Percentiles rank a stretch among this genome's conserved stretches.
phyloP scores from a whole-genome alignment of 352 stramenopile species.

The Stramenopiles sp. region DNA sequence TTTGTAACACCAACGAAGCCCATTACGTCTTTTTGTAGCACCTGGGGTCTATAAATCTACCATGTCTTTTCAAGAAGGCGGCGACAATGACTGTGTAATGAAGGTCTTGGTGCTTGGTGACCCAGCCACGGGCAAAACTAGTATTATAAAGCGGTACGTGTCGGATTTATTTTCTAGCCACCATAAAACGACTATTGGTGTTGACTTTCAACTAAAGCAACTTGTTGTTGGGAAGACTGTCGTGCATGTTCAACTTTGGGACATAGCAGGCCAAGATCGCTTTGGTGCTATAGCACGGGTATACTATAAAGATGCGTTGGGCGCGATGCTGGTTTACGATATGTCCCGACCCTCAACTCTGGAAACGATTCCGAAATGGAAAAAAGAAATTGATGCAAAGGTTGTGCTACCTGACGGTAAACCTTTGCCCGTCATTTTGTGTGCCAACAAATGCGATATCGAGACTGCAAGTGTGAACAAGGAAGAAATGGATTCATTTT shows the following conservation, averaged over 20 bases:
- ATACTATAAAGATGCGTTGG: slow-evolving; percentile 76
- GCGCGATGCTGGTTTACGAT: slow-evolving; percentile 71
- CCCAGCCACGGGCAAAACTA: slow-evolving; percentile 67
- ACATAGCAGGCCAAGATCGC: slow-evolving; percentile 76
- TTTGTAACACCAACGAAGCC: too few species aligned
- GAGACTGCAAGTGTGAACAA: slow-evolving; percentile 41
- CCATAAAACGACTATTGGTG: slow-evolving; percentile 69
- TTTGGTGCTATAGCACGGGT: slow-evolving; percentile 63
- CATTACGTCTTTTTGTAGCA: too few species aligned
- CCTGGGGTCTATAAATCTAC: too few species aligned
- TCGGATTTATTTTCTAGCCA: slow-evolving; percentile 70
- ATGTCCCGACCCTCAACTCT: slow-evolving; percentile 68
- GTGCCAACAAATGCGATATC: slow-evolving; percentile 77
- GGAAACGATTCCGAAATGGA: slow-evolving; percentile 68
- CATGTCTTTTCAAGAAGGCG: too few species aligned
- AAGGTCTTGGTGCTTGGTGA: slow-evolving; percentile 72
- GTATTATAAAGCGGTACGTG: slow-evolving; percentile 69
- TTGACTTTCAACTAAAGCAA: slow-evolving; percentile 72
- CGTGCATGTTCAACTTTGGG: slow-evolving; percentile 73
- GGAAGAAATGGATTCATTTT: slow-evolving; percentile 57
- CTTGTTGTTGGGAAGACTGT: slow-evolving; percentile 57
- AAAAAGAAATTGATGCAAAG: slow-evolving; percentile 76
- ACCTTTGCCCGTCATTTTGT: slow-evolving; percentile 62
- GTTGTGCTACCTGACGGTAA: slow-evolving; percentile 69
- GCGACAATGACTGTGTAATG: slow-evolving; percentile 27